These are phyloP conservation scores for Ganoderma multipileum DNA, from an alignment of 1,284 basidiomycete species.

Conservation along the genomic window DNA sequence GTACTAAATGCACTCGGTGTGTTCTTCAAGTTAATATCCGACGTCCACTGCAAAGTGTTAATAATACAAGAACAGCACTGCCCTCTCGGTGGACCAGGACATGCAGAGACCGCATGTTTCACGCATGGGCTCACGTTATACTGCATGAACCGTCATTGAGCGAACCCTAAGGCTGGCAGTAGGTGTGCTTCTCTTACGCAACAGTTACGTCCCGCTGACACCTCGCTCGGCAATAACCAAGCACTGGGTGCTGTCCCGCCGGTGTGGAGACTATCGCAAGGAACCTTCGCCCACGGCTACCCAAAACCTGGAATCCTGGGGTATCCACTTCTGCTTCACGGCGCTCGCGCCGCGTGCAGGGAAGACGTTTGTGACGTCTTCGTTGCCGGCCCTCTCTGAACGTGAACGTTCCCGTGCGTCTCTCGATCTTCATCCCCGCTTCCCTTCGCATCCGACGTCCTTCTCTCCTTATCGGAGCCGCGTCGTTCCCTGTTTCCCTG, in stretches of 20 bases:
- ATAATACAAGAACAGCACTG: neutral
- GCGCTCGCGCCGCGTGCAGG: neutral
- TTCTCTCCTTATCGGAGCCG: slow-evolving; percentile 18
- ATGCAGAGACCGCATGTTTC: neutral
- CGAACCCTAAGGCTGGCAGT: neutral
- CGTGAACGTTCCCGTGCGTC: neutral
- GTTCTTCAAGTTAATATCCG: too few relatives aligned
- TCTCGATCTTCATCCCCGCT: neutral
- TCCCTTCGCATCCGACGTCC: neutral
- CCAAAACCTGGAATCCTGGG: neutral
- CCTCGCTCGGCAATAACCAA: slow-evolving; percentile 1
- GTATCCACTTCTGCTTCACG: neutral
- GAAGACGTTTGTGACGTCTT: neutral
- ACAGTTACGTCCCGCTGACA: slow-evolving; percentile 23
- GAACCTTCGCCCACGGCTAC: neutral
- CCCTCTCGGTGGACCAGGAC: neutral
- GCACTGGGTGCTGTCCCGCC: slow-evolving; percentile 10
- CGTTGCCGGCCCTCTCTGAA: too few relatives aligned
- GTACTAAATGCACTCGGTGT: too few relatives aligned
- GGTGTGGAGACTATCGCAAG: slow-evolving; percentile 22
- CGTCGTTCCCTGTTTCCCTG: slow-evolving; percentile 4
- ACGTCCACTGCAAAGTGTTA: neutral
- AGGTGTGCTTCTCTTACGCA: slow-evolving; percentile 22
- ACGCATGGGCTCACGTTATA: neutral
- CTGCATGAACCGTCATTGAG: too few relatives aligned